Base-by-base conservation (phyloP, 2,329 filamentous ascomycete species). In the Macroventuria anomochaeta region DNA sequence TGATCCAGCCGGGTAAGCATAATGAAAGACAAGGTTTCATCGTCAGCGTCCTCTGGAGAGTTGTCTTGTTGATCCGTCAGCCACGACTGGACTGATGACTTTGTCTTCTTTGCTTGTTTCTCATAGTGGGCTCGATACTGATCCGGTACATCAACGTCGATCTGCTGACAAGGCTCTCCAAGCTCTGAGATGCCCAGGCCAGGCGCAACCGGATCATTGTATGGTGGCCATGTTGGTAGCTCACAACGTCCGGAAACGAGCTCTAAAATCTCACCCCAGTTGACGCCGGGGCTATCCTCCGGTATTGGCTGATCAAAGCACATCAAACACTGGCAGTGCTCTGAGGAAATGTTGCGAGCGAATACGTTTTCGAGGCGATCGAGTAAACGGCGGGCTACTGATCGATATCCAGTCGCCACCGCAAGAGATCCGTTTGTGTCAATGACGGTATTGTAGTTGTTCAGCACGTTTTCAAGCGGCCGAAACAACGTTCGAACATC, bases 191-290 rank as follows among this genome's bases (percentile, higher is more conserved):
- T 79, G n/a, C 82, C 83, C n/a, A 85, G 75, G 3, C 85, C 85
- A 31, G 85, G 80, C 33, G 83, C 81, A 4, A 63, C 58, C 0
- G 56, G 58, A 21, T 67, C 59, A 62, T 85, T 87, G 68, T 97
- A 95, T 0, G 93, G 91, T 18, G 93, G 93, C 93, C 93, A 97
- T 13, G 82, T 77, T 0, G 93, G 93, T 44, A 97, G 81, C 63
- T 96, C 91, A 54, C 91, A 85, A 48, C 93, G 86, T 15, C 93
- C 93, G 59, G 91, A 95, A 11, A 96, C 92, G 70, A 93, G 87
- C 75, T 99, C 95, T 20, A 99, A 77, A 11, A 97, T 92, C 71
- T 97, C 93, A 8, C 95, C 93, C 93, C 93, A 99, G 58, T 91
- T 95, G 25, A 97, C 81, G 2, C 92, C 93, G 58, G 82, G 76